These are phyloP conservation scores for Ilex aquifolium DNA, from an alignment of 257 asterid species.

Conservation along the genomic window DNA sequence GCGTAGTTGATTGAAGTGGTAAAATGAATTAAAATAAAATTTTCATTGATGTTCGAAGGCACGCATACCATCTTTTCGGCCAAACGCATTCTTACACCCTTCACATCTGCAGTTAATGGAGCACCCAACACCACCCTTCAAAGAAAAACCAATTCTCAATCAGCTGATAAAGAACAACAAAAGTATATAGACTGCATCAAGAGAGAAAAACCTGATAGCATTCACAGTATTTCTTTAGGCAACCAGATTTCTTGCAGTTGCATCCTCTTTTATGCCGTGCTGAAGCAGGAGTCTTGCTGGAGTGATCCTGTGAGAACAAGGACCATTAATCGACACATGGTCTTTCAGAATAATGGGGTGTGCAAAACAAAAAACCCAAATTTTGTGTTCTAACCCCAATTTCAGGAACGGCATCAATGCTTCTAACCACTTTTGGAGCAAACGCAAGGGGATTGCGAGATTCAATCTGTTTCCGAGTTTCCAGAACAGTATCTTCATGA, in stretches of 20 bases:
- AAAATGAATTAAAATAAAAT: background rate
- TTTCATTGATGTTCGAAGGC: background rate
- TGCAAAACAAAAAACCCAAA: background rate
- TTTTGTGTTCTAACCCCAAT: conserved; percentile 36
- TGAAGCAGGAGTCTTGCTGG: conserved; percentile 91
- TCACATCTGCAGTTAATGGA: conserved; percentile 93
- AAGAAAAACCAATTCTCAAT: conserved; percentile 15
- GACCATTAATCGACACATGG: conserved; percentile 1
- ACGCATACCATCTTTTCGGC: conserved; percentile 79
- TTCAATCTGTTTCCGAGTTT: conserved; percentile 91
- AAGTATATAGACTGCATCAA: background rate
- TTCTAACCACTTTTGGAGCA: conserved; percentile 87
- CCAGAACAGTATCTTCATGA: conserved; percentile 94
- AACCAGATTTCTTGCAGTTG: conserved; percentile 96
- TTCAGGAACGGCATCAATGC: conserved; percentile 48
- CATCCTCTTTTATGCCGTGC: conserved; percentile 99
- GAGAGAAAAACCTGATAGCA: conserved; percentile 79
- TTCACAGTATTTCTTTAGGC: conserved; percentile 96
- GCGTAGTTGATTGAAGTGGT: background rate
- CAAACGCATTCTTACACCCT: conserved; percentile 87
- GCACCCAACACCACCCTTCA: conserved; percentile 94
- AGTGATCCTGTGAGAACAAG: conserved; percentile 47
- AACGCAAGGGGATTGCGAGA: conserved; percentile 98
- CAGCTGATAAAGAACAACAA: conserved; percentile 20
- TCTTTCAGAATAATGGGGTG: background rate